Evolutionary conservation across 805 yeast genomes (phyloP).

Genomic region (Ogataea neopini): DNA sequence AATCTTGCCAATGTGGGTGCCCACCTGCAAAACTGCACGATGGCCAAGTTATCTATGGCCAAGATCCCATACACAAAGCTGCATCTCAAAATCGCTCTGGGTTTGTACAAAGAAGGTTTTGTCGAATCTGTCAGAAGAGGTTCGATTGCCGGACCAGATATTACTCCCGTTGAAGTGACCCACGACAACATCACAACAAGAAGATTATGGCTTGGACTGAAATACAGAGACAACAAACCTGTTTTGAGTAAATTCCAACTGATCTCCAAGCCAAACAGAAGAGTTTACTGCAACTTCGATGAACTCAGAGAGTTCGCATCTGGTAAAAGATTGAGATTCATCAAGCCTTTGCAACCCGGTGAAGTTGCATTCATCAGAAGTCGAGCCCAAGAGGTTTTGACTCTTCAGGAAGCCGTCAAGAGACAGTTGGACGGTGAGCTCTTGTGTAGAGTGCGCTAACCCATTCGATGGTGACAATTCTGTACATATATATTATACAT

Average conservation of each 20-base stretch:
- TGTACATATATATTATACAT: slow-evolving; percentile 5
- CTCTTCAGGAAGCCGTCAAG: slow-evolving; percentile 83
- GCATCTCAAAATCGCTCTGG: slow-evolving; percentile 80
- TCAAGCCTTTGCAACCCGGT: slow-evolving; percentile 84
- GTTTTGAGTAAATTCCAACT: slow-evolving; percentile 71
- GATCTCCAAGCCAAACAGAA: slow-evolving; percentile 83
- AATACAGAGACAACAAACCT: slow-evolving; percentile 78
- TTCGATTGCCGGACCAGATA: slow-evolving; percentile 81
- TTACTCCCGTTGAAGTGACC: slow-evolving; percentile 70
- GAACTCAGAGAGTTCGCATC: slow-evolving; percentile 74
- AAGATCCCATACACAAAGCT: slow-evolving; percentile 80
- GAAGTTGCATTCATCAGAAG: slow-evolving; percentile 73
- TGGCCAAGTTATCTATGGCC: slow-evolving; percentile 71
- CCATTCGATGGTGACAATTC: not conserved
- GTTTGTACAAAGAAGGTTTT: slow-evolving; percentile 89
- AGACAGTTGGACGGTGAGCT: slow-evolving; percentile 73
- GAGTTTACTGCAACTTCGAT: slow-evolving; percentile 58
- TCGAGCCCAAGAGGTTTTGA: slow-evolving; percentile 55
- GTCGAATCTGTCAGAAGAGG: slow-evolving; percentile 84
- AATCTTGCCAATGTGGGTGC: slow-evolving; percentile 82
- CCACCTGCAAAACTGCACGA: slow-evolving; percentile 84
- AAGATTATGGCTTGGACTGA: slow-evolving; percentile 88
- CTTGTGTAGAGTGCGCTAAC: slow-evolving; percentile 62
- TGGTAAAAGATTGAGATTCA: slow-evolving; percentile 72
- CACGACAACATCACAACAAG: slow-evolving; percentile 85